phyloP scores from a whole-genome alignment of 176 grass and related monocot species.

The Triticum turgidum region DNA sequence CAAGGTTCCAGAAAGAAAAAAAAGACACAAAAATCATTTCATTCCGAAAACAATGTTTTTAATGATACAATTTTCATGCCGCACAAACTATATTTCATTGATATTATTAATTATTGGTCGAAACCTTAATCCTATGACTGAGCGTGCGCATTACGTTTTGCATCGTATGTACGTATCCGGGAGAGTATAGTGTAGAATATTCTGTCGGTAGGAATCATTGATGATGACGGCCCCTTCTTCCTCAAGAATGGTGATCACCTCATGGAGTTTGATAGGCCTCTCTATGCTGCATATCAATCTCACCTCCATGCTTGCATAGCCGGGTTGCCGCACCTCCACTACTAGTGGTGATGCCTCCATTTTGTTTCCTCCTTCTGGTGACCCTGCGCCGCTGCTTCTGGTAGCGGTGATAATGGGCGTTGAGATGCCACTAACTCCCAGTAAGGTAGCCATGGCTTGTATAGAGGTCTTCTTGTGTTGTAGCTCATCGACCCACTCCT shows the following conservation, averaged over 20 bases:
- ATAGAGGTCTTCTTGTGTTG: constrained; percentile 16
- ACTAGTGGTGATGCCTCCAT: background rate
- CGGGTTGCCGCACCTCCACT: constrained; percentile 42
- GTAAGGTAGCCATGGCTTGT: background rate
- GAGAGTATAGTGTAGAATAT: constrained; percentile 54
- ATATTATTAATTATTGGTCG: too few species aligned
- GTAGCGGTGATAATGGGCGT: background rate
- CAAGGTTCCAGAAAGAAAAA: too few species aligned
- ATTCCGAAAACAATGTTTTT: too few species aligned
- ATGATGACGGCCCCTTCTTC: constrained; percentile 63
- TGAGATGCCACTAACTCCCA: background rate
- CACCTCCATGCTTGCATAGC: constrained; percentile 39
- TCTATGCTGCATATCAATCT: constrained; percentile 29
- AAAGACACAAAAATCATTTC: too few species aligned
- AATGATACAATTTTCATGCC: too few species aligned
- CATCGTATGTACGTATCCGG: constrained; percentile 17
- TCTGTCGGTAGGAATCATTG: constrained; percentile 14
- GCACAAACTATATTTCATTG: too few species aligned
- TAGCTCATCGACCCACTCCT: constrained; percentile 43
- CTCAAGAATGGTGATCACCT: constrained; percentile 53
- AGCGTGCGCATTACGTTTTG: too few species aligned
- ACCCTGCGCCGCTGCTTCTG: background rate
- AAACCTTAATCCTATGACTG: too few species aligned
- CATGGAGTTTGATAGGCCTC: constrained; percentile 42
- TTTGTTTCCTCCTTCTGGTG: background rate